These are phyloP conservation scores for Fusarium guadeloupense DNA, from an alignment of 2,329 filamentous ascomycete species.

Conservation along the genomic window DNA sequence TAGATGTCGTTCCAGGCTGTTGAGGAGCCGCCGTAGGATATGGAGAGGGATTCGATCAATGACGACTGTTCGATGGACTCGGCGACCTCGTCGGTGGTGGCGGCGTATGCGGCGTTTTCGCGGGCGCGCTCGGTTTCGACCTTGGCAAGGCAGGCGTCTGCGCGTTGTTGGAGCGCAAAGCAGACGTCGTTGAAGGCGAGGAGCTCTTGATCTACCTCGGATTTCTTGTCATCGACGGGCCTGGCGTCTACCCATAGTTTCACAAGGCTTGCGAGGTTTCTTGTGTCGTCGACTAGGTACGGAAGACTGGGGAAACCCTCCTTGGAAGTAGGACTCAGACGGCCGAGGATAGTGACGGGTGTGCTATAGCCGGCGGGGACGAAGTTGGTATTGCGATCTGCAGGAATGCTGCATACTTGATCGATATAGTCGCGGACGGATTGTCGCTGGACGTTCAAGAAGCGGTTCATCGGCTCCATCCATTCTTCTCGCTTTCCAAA, in stretches of 20 bases:
- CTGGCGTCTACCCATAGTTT: conserved; percentile 77
- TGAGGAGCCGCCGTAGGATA: conserved; percentile 44
- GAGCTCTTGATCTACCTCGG: conserved; percentile 59
- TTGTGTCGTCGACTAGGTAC: conserved; percentile 88
- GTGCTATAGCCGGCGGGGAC: conserved; percentile 90
- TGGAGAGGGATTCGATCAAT: conserved; percentile 48
- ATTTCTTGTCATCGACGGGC: conserved; percentile 50
- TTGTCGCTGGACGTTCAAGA: conserved; percentile 77
- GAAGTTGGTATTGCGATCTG: conserved; percentile 70
- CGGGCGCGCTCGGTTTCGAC: conserved; percentile 57
- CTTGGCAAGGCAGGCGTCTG: conserved; percentile 61
- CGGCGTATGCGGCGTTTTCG: conserved; percentile 45
- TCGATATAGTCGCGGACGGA: conserved; percentile 91
- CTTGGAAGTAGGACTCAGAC: conserved; percentile 79
- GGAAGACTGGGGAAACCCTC: conserved; percentile 95
- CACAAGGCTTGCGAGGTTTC: conserved; percentile 84
- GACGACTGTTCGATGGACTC: conserved; percentile 60
- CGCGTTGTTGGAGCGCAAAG: conserved; percentile 58
- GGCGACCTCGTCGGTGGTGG: conserved; percentile 51
- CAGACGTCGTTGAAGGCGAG: conserved; percentile 64
- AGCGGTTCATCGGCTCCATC: conserved; percentile 99
- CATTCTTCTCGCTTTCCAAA: conserved; percentile 97
- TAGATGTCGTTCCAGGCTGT: conserved; percentile 42
- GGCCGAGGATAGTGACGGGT: conserved; percentile 86
- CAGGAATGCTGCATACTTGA: conserved; percentile 82